These are phyloP conservation scores for Tarenaya hassleriana DNA, from an alignment of 345 rosid species.

Conservation along the genomic window DNA sequence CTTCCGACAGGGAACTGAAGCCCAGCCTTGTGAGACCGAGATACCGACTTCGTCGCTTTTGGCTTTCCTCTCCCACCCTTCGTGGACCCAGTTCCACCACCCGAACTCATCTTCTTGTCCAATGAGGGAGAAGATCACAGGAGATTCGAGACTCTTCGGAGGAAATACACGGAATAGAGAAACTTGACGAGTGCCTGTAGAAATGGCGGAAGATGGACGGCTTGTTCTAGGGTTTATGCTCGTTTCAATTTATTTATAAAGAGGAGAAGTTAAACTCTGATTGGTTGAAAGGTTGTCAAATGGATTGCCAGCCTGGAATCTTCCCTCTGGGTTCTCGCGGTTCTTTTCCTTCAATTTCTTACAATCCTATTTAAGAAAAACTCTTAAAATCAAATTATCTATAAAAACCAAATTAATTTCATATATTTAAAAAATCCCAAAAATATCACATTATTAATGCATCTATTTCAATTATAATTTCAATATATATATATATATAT, in stretches of 20 bases:
- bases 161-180: no score
- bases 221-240: constrained; percentile 1
- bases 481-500: no score
- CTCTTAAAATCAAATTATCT: no score
- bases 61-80: constrained; percentile 40
- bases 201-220: neutral
- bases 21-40: constrained; percentile 60
- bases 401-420: no score
- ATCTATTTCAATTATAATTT: no score
- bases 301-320: constrained; percentile 20
- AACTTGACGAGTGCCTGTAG: neutral
- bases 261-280: neutral
- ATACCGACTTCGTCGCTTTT: constrained; percentile 46
- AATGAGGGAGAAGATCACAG: neutral
- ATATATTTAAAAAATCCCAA: no score
- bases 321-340: neutral
- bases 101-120: constrained; percentile 20
- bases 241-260: neutral
- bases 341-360: neutral
- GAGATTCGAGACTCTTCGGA: neutral
- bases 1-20: constrained; percentile 69
- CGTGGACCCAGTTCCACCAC: constrained; percentile 19
- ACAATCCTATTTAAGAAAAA: no score
- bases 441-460: no score
- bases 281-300: neutral